Base-by-base conservation (phyloP, 805 yeast species). In the Cyberlindnera sargentensis region DNA sequence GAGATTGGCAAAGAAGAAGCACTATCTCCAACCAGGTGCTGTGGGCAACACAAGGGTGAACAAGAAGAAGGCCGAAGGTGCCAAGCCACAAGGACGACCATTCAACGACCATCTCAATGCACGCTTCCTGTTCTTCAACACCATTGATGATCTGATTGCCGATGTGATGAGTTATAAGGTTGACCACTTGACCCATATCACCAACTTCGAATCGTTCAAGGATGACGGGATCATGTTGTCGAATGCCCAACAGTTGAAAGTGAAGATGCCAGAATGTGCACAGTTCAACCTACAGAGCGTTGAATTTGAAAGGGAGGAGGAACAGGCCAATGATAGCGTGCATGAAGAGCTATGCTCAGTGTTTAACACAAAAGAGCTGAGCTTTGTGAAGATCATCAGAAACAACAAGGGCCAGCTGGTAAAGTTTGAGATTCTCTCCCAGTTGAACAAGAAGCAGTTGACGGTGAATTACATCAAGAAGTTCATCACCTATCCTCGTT, bases 401-500 rank as follows among this genome's bases (percentile, higher is more conserved):
- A 67, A 66, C 43, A 61, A 58, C 34, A 60, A 60, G 39, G 73
- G 73, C 1, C 60, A 58, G 35, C 47, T 70, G 10, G 52, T 68
- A 31, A 70, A 68, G 40, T 47, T 69, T 39, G 72, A 69, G 42
- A 56, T 66, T 1, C 56, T 37, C 33, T 51, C 53, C 15, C 46
- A 49, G 2, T 24, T 49, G 27, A 38, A 44, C 5, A 44, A 41
- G 24, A 23, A 41, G 26, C 41, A 47, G 3, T 37, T 58, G 11
- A 44, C 37, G 8, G 49, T 56, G 36, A 48, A 51, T 29, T 58
- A 48, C 27, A 68, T 70, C 15, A 70, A 70, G 46, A 56, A 58
- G 34, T 54, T 60, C 37, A 59, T 70, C 35, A 70, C 74, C 34
- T 66, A 60, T 43, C 75, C 75, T 37, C 55, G 75, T 27, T 70